These are phyloP conservation scores for Polyplosphaeria fusca DNA, from an alignment of 495 filamentous ascomycete genomes.

Conservation along the genomic window DNA sequence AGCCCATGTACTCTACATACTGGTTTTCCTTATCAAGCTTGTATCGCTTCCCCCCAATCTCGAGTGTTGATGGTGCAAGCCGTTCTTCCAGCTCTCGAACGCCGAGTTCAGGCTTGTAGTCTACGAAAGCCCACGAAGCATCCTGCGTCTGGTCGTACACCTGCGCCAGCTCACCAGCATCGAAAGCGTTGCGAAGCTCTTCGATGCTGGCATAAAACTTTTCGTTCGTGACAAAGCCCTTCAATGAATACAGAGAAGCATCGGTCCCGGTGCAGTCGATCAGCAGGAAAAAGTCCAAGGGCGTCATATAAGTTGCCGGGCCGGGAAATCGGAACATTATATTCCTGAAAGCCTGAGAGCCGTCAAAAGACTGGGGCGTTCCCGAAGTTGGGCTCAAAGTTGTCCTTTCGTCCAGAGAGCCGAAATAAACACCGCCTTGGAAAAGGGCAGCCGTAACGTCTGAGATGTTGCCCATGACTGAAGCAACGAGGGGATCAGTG, in stretches of 20 bases:
- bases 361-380: constrained; percentile 40
- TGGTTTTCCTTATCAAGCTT: constrained; percentile 19
- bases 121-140: constrained; percentile 37
- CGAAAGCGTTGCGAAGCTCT: constrained; percentile 41
- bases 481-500: constrained; percentile 35
- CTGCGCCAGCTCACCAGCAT: constrained; percentile 40
- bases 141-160: constrained; percentile 25
- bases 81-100: constrained; percentile 43
- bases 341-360: constrained; percentile 34
- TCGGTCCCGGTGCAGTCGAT: constrained; percentile 44
- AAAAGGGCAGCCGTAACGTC: constrained; percentile 42
- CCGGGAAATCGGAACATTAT: constrained; percentile 43
- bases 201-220: constrained; percentile 39
- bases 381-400: constrained; percentile 34
- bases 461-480: constrained; percentile 39
- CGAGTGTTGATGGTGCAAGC: constrained; percentile 42
- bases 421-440: constrained; percentile 39
- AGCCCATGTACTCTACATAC: constrained; percentile 30
- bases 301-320: constrained; percentile 37
- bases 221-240: constrained; percentile 41
- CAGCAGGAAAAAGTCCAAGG: constrained; percentile 43
- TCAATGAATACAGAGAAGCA: constrained; percentile 38
- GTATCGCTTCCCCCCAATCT: constrained; percentile 32
- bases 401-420: constrained; percentile 34
- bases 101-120: constrained; percentile 40